phyloP scores from a whole-genome alignment of 106 monocot genomes.

The Dendrobium catenatum region DNA sequence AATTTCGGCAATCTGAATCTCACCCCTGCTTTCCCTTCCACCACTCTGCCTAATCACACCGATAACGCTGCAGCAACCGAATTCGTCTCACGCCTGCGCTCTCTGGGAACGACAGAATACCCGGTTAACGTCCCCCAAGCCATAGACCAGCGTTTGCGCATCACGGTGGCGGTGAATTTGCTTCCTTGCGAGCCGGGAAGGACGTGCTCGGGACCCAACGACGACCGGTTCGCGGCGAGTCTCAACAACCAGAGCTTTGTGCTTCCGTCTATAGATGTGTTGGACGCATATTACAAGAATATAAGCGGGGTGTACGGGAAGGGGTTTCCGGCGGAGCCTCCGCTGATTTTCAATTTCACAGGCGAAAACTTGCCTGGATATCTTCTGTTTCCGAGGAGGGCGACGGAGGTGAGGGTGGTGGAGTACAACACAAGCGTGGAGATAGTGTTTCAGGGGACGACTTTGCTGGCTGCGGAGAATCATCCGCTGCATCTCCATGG shows the following conservation, averaged over 20 bases:
- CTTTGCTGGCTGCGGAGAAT: slow-evolving; percentile 27
- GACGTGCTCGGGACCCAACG: not conserved
- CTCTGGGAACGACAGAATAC: slow-evolving; percentile 5
- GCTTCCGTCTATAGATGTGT: slow-evolving; percentile 15
- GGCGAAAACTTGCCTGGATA: not conserved
- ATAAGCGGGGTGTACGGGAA: slow-evolving; percentile 22
- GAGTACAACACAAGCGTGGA: slow-evolving; percentile 39
- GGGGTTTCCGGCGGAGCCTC: slow-evolving; percentile 21
- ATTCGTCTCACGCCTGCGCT: slow-evolving; percentile 8
- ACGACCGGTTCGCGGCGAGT: slow-evolving; percentile 8
- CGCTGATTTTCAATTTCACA: slow-evolving; percentile 18
- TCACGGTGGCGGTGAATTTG: slow-evolving; percentile 13
- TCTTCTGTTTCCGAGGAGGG: slow-evolving; percentile 12
- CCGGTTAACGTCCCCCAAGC: slow-evolving; percentile 16
- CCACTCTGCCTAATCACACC: slow-evolving; percentile 13
- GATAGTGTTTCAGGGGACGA: slow-evolving; percentile 60
- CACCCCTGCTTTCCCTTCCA: not conserved
- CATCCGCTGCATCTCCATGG: slow-evolving; percentile 81
- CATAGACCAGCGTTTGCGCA: slow-evolving; percentile 7
- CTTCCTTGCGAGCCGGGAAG: slow-evolving; percentile 13
- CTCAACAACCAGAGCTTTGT: slow-evolving; percentile 25
- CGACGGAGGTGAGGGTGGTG: slow-evolving; percentile 39
- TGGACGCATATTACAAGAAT: slow-evolving; percentile 19
- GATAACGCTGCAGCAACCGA: not conserved
- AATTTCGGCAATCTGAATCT: slow-evolving; percentile 7